These are phyloP conservation scores for Leptographium wingfieldii DNA, from an alignment of 2,329 filamentous ascomycete genomes.

Conservation along the genomic window DNA sequence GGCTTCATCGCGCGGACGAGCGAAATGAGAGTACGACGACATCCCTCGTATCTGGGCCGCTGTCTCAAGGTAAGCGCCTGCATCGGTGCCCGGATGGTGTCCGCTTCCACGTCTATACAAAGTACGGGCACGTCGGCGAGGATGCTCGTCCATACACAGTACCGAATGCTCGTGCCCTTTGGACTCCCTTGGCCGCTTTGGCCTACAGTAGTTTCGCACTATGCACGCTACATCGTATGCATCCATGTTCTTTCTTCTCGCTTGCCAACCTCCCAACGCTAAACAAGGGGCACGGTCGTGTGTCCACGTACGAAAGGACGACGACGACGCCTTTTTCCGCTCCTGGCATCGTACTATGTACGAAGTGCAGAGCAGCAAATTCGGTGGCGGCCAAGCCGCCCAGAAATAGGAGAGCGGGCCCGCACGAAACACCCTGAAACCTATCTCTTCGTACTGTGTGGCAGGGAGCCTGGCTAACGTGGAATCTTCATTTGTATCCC, in stretches of 20 bases:
- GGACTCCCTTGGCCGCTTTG: too few species aligned
- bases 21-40: not conserved
- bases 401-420: not conserved
- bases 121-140: too few species aligned
- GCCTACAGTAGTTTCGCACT: too few species aligned
- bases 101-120: too few species aligned
- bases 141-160: too few species aligned
- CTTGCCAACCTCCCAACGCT: not conserved
- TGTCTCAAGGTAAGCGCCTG: not conserved
- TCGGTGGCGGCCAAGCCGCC: not conserved
- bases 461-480: not conserved
- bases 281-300: not conserved
- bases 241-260: too few species aligned
- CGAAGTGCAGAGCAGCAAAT: not conserved
- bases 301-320: too few species aligned
- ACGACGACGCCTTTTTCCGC: too few species aligned
- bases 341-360: too few species aligned
- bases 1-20: not conserved
- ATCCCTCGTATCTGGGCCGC: not conserved
- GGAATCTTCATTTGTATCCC: not conserved
- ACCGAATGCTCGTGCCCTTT: too few species aligned
- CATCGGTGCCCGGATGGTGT: too few species aligned
- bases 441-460: not conserved
- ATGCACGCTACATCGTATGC: too few species aligned
- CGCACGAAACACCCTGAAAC: not conserved